phyloP scores from a whole-genome alignment of 306 rosid genomes.

The Arachis stenosperma region DNA sequence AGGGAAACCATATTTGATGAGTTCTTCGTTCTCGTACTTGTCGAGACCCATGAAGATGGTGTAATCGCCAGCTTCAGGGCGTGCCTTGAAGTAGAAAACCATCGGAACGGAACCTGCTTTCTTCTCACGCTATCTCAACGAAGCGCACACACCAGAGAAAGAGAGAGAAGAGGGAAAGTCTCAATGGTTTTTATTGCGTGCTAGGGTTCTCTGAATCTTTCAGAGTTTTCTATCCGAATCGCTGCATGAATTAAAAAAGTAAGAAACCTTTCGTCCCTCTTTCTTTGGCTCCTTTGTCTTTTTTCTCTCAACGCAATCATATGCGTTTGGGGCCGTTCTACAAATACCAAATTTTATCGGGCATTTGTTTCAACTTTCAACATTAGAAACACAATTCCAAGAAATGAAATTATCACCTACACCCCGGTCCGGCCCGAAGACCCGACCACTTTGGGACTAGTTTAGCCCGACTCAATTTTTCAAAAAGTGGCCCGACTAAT shows the following conservation, averaged over 20 bases:
- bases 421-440: too few species aligned
- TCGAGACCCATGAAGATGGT: slow-evolving; percentile 99
- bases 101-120: slow-evolving; percentile 40
- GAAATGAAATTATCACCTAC: too few species aligned
- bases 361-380: neutral
- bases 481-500: too few species aligned
- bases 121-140: slow-evolving; percentile 23
- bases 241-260: neutral
- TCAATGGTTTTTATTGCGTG: neutral
- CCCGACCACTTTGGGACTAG: too few species aligned
- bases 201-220: neutral
- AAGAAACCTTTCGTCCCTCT: neutral
- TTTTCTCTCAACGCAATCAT: neutral
- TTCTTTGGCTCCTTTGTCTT: neutral
- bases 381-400: neutral
- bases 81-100: slow-evolving; percentile 99
- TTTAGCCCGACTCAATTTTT: too few species aligned
- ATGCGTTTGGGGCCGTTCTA: neutral
- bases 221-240: neutral
- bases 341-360: neutral
- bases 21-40: slow-evolving; percentile 97
- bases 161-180: slow-evolving; percentile 22
- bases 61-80: slow-evolving; percentile 92
- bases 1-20: slow-evolving; percentile 90
- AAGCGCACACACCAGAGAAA: neutral